Evolutionary conservation across 306 rosid species (phyloP).

Genomic region (Dalbergia cochinchinensis): DNA sequence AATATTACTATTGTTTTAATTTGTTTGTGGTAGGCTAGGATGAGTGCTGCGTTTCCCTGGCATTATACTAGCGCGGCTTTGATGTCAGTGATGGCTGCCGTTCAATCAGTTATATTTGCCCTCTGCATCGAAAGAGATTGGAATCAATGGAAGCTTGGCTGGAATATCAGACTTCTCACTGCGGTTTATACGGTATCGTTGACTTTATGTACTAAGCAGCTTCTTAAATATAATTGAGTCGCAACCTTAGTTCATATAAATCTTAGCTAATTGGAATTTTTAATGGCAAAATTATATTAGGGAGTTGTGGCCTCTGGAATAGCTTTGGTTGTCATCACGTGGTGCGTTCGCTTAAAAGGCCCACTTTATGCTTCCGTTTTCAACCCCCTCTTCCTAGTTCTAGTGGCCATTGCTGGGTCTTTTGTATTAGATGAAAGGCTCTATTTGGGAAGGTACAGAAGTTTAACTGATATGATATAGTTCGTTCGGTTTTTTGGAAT

Average conservation of each 20-base stretch:
- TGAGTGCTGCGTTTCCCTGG: constrained; percentile 45
- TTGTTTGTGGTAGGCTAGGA: constrained; percentile 35
- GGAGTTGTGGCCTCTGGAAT: constrained; percentile 42
- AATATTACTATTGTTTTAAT: neutral
- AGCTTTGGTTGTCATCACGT: constrained; percentile 31
- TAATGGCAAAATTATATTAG: constrained; percentile 5
- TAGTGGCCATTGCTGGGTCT: constrained; percentile 45
- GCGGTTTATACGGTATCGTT: constrained; percentile 20
- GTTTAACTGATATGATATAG: neutral
- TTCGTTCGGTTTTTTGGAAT: too few species aligned
- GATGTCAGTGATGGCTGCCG: constrained; percentile 50
- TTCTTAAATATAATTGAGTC: neutral
- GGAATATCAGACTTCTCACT: constrained; percentile 39
- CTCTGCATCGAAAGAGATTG: constrained; percentile 41
- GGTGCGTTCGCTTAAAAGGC: constrained; percentile 37
- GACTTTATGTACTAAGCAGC: neutral
- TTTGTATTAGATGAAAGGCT: constrained; percentile 28
- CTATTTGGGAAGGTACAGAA: constrained; percentile 38
- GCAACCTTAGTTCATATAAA: neutral
- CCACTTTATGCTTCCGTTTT: constrained; percentile 44
- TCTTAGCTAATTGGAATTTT: neutral
- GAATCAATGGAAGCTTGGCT: constrained; percentile 44
- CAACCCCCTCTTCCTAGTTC: constrained; percentile 44
- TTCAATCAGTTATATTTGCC: constrained; percentile 40
- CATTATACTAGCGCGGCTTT: constrained; percentile 45